A percentile compares a stretch with the other conserved stretches of the same genome.
These are phyloP conservation scores for Mycena capillaripes DNA, from an alignment of 768 basidiomycete species.

Conservation along the genomic window DNA sequence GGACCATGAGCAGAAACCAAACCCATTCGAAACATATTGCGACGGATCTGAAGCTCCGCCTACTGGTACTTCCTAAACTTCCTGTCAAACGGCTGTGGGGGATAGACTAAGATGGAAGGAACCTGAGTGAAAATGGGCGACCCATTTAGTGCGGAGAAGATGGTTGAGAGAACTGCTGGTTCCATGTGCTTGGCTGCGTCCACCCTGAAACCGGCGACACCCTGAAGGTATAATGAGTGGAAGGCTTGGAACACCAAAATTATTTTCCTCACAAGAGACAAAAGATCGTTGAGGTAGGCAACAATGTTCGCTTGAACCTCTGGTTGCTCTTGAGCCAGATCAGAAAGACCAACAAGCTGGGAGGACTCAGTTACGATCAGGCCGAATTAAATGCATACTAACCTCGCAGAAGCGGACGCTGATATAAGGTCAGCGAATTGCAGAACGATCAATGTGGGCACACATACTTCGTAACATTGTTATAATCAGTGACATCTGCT, in stretches of 20 bases:
- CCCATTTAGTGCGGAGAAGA: conserved; percentile 44
- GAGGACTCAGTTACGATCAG: background rate
- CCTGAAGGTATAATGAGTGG: background rate
- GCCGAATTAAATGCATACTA: background rate
- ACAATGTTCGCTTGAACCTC: background rate
- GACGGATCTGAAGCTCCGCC: conserved; percentile 52
- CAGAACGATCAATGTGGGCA: conserved; percentile 33
- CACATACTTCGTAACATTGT: conserved; percentile 56
- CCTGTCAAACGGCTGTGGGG: background rate
- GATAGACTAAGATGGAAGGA: conserved; percentile 21
- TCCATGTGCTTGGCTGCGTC: conserved; percentile 24
- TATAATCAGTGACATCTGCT: conserved; percentile 53
- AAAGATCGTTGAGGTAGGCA: conserved; percentile 15
- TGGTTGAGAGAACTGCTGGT: conserved; percentile 51
- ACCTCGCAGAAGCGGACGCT: conserved; percentile 42
- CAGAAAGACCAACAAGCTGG: conserved; percentile 8
- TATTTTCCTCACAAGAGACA: conserved; percentile 17
- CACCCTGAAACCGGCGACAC: conserved; percentile 20
- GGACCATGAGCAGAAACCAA: background rate
- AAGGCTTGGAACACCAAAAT: too few relatives aligned
- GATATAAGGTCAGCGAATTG: background rate
- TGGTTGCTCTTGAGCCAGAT: conserved; percentile 23
- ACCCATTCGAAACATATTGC: conserved; percentile 52
- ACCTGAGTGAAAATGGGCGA: conserved; percentile 57
- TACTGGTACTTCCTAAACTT: conserved; percentile 30